Base-by-base conservation (phyloP, 495 filamentous ascomycete genomes). In the Penicillium canariense region DNA sequence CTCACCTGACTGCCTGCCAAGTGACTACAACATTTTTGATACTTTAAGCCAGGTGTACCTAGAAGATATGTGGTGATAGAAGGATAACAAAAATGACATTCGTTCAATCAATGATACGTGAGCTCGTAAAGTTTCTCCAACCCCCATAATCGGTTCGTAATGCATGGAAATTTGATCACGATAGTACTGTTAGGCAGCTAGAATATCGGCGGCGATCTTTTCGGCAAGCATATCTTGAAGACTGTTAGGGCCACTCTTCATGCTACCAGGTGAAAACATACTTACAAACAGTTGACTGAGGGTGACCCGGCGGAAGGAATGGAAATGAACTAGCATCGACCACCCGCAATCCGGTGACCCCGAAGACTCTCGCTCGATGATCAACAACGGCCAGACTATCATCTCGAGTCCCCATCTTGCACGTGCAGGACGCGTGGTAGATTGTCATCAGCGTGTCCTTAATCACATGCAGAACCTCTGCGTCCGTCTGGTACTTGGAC, bases 311-410 rank as follows among this genome's bases (percentile, higher is more conserved):
- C 1, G 74, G 73, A 23, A 84, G 57, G 15, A 86, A 63, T 0
- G 84, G 78, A 53, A 87, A 82, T 18, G 77, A 63, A 34, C 74
- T 77, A 2, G 80, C 80, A 68, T 88, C 85, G 3, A 87, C 82
- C 6, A 87, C 79, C 20, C 84, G 69, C 54, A 86, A 53, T 0
- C 70, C 66, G 4, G 65, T 61, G 3, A 84, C 80, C 0, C 82
- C 81, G 56, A 72, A 70, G 0, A 85, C 82, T 39, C 70, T 72
- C 0, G 72, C 78, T 3, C 62, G 61, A 20, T 68, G 67, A 60
- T 86, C 83, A 5, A 85, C 64, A 1, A 85, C 83, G 5, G 83
- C 81, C 67, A 72, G 77, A 4, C 17, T 50, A 44, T 86, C 79
- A 15, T 54, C 55, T 0, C 14, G 12, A 20, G 46, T 52, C 0